phyloP scores from a whole-genome alignment of 2,329 filamentous ascomycete genomes.

The Fusarium austroafricanum region DNA sequence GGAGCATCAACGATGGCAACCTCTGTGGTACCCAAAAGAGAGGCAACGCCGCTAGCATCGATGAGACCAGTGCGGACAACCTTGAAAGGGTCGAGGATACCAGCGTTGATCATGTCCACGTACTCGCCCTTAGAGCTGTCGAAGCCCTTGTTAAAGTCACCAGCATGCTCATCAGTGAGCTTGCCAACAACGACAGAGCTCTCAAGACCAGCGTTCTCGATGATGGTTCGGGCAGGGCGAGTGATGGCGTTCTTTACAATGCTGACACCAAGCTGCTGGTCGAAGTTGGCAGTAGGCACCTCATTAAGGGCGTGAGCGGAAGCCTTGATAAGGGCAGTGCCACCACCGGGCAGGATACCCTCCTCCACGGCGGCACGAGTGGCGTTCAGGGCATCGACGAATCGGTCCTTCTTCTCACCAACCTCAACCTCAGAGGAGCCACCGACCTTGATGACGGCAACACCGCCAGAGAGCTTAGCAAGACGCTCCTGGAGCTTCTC shows the following conservation, averaged over 20 bases:
- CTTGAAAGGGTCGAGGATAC: constrained; percentile 99
- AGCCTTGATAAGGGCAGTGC: constrained; percentile 97
- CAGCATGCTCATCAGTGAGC: constrained; percentile 91
- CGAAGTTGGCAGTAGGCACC: constrained; percentile 93
- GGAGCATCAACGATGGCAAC: constrained; percentile 96
- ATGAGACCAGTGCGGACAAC: constrained; percentile 96
- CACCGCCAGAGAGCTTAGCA: constrained; percentile 98
- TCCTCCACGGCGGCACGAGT: constrained; percentile 98
- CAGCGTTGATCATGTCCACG: constrained; percentile 96
- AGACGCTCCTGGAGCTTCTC: constrained; percentile 99
- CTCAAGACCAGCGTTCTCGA: constrained; percentile 97
- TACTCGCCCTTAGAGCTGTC: constrained; percentile 98
- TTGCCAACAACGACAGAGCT: constrained; percentile 97
- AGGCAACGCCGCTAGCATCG: constrained; percentile 96
- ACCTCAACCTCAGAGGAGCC: constrained; percentile 98
- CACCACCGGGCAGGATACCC: constrained; percentile 98
- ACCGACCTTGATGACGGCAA: constrained; percentile 99
- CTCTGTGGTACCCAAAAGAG: constrained; percentile 96
- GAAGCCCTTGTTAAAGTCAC: constrained; percentile 98
- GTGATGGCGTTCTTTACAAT: constrained; percentile 99
- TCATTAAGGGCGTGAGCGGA: constrained; percentile 85
- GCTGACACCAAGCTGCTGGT: constrained; percentile 97
- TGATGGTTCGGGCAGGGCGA: constrained; percentile 90
- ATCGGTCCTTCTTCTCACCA: constrained; percentile 99
- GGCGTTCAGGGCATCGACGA: constrained; percentile 97